Evolutionary conservation across 1,139 yeast genomes (phyloP), one percentile per base, ranked within the genome.

Genomic region (Magnusiomyces sp.): DNA sequence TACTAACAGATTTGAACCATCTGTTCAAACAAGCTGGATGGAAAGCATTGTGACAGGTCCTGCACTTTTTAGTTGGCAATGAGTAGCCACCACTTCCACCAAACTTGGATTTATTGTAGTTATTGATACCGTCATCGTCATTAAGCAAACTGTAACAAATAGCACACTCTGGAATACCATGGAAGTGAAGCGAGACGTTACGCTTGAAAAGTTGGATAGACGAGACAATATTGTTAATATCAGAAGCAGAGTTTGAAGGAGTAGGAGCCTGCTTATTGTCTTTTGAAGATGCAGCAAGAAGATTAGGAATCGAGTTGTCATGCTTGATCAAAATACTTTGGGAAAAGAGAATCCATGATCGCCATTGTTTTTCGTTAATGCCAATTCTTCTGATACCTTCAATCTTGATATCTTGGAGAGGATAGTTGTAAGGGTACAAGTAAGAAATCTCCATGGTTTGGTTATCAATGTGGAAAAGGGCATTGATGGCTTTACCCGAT

Each of bases 11-110:
- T 72, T 88, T 87, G 69, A 92, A 92, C 99, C 99, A 92, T 65
- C 90, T 86, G 73, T 88, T 90, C 51, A 92, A 73, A 73, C 99
- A 92, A 10, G 94, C 95, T n/a, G 96, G 83, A 65, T 92, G 99
- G 73, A 90, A 92, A 66, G 84, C 87, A 71, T 94, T 90, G 61
- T 80, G 80, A 73, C 99, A 92, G 0, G 96, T 89, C 13, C 83
- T 74, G 68, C 99, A 92, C 5, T 76, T 77, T 68, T 89, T 90
- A 37, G 88, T 80, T 4, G 99, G 98, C 54, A 92, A 74, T 2
- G 96, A 83, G 29, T 23, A 23, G 29, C 29, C 29, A 23, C 29
- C 29, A 23, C 29, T 23, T 23, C 29, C 29, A 23, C 29, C 29
- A 23, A 23, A 23, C 29, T 23, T 23, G 29, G 29, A 5, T 7